Percentiles rank a stretch among this genome's conserved stretches.
Conservation (phyloP, 225 moss, liverwort and hornwort species). For the Physcomitrellopsis africana region DNA sequence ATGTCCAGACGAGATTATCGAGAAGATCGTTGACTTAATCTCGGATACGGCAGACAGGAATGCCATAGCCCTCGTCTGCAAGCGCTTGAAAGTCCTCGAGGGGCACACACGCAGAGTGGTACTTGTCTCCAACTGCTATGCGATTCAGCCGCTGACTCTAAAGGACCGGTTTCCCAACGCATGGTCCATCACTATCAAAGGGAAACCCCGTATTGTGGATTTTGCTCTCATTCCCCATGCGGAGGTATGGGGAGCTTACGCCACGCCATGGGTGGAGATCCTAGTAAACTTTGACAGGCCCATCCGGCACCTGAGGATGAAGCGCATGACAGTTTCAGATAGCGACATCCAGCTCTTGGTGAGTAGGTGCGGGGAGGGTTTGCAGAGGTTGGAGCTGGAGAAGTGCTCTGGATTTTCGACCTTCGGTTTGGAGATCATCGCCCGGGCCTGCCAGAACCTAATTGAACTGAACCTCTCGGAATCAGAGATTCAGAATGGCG, state of each 20-base stretch:
- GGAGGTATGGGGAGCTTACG: slow-evolving; percentile 63
- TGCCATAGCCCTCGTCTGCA: slow-evolving; percentile 52
- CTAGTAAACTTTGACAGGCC: slow-evolving; percentile 30
- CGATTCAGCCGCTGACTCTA: slow-evolving; percentile 47
- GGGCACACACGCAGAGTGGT: slow-evolving; percentile 41
- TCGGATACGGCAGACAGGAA: slow-evolving; percentile 42
- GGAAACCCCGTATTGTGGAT: slow-evolving; percentile 64
- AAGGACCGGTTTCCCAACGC: slow-evolving; percentile 57
- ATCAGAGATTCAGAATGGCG: slow-evolving; percentile 32
- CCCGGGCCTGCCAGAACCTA: slow-evolving; percentile 44
- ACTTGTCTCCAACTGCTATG: slow-evolving; percentile 63
- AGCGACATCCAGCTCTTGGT: slow-evolving; percentile 50
- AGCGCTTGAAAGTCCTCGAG: slow-evolving; percentile 45
- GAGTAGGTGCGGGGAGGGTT: slow-evolving; percentile 33
- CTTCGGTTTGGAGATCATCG: slow-evolving; percentile 41
- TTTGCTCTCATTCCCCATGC: slow-evolving; percentile 54
- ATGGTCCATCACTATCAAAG: slow-evolving; percentile 52
- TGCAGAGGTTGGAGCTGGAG: slow-evolving; percentile 51
- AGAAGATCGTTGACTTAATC: slow-evolving; percentile 42
- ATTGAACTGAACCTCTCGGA: slow-evolving; percentile 46
- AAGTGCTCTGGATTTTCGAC: slow-evolving; percentile 64
- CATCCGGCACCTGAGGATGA: slow-evolving; percentile 48
- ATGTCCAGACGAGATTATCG: slow-evolving; percentile 56
- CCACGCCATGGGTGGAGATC: slow-evolving; percentile 45
- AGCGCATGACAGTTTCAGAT: slow-evolving; percentile 56